Conservation (phyloP, 1,139 yeast species). For the Pichia kudriavzevii region DNA sequence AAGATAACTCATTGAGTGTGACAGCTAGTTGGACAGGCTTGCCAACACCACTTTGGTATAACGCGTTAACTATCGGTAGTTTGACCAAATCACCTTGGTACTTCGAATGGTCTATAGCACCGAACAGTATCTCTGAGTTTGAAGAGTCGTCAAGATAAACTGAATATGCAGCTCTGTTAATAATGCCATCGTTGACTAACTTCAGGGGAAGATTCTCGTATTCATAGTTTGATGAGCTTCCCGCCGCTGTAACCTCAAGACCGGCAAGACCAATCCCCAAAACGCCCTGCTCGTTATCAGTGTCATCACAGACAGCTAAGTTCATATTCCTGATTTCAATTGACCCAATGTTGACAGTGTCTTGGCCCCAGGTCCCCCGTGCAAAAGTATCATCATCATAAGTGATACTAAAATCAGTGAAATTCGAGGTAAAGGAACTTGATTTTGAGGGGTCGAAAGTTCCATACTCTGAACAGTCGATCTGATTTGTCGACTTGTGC, state of each 20-base stretch:
- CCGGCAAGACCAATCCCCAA: slow-evolving; percentile 55
- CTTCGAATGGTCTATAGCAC: slow-evolving; percentile 50
- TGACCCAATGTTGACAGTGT: slow-evolving; percentile 38
- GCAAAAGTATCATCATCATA: slow-evolving; percentile 64
- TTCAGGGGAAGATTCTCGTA: slow-evolving; percentile 55
- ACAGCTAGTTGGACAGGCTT: slow-evolving; percentile 37
- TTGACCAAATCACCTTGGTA: slow-evolving; percentile 40
- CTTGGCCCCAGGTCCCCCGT: slow-evolving; percentile 59
- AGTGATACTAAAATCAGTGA: slow-evolving; percentile 40
- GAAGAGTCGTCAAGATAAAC: slow-evolving; percentile 38
- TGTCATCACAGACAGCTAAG: slow-evolving; percentile 49
- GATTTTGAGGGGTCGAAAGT: slow-evolving; percentile 43
- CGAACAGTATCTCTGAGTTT: slow-evolving; percentile 44
- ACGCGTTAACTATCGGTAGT: slow-evolving; percentile 38
- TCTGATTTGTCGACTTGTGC: slow-evolving; percentile 2
- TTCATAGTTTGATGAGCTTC: slow-evolving; percentile 17
- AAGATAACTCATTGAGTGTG: slow-evolving; percentile 30
- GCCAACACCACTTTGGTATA: slow-evolving; percentile 23
- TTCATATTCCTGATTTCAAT: slow-evolving; percentile 39
- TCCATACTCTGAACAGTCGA: slow-evolving; percentile 38
- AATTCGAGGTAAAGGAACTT: slow-evolving; percentile 38
- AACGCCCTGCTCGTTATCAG: slow-evolving; percentile 51
- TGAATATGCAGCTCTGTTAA: slow-evolving; percentile 47
- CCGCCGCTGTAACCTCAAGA: slow-evolving; percentile 35
- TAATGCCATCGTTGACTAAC: slow-evolving; percentile 46